Base-by-base conservation (phyloP, 768 basidiomycete species). In the Sarcodon sp. region DNA sequence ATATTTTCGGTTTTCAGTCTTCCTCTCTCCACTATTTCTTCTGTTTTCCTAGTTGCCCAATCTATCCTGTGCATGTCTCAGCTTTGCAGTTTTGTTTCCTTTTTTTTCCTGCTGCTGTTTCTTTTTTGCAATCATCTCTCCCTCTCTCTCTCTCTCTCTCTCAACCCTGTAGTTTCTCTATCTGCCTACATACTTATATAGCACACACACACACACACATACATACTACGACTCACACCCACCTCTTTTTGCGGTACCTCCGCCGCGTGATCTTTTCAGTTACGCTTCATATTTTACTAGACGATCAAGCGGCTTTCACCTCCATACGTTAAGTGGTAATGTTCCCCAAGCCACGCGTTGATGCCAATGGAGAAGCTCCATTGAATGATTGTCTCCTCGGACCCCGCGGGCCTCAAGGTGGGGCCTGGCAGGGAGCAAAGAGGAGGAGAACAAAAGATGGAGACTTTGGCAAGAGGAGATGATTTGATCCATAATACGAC, bases 21-120 rank as follows among this genome's bases (percentile, higher is more conserved):
- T 37, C 35, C 12, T 37, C 39, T 37, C 39, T 47, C 21, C 13
- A 47, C 44, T 33, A 27, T 32, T 45, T 44, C 31, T 33, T 43
- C n/a, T 33, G 38, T 36, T 11, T 52, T 43, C 43, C 49, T 44
- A 38, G 34, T 10, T 43, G 47, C 38, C 43, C 43, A 43, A 48
- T 44, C 36, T 36, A 34, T 27, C 35, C 49, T 16, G 34, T 27
- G 21, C 44, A 37, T 50, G 49, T 52, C 50, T 52, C 54, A 50
- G 48, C 50, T 50, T 47, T 48, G 44, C 36, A 47, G 47, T 48
- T 54, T 15, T 39, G 36, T 16, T 41, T 18, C 10, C 36, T 35
- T 44, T 35, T 45, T 47, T 16, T 10, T 43, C 15, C 33, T 41
- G 15, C 16, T 16, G 6, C 33, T 16, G n/a, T 35, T 34, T 15